Evolutionary conservation across 371 early-diverging fungal genomes (phyloP).

Genomic region (Mortierella sp.): DNA sequence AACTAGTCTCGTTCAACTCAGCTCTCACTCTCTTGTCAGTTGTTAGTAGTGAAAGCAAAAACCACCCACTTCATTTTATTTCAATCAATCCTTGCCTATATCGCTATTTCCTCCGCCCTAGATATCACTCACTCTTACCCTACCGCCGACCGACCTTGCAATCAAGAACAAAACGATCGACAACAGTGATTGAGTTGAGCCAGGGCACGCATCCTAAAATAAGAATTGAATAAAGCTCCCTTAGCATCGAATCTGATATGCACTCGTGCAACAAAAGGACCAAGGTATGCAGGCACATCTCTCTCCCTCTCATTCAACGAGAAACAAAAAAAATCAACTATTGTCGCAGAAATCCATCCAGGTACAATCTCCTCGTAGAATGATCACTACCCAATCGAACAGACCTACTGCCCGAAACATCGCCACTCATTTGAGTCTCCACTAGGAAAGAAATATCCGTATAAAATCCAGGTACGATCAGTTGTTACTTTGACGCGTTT

Average conservation of each 20-base stretch:
- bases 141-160: neutral
- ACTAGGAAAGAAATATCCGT: neutral
- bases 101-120: neutral
- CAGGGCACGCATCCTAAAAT: neutral
- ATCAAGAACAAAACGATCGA: neutral
- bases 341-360: neutral
- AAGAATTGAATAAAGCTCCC: neutral
- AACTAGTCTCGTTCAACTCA: neutral
- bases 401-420: neutral
- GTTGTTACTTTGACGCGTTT: neutral
- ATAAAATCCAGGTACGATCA: neutral
- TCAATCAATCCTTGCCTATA: neutral
- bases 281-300: slow-evolving; percentile 8
- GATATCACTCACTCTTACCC: neutral
- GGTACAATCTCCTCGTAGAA: neutral
- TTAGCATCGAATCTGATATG: neutral
- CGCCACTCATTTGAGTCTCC: neutral
- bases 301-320: neutral
- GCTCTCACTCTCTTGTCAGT: neutral
- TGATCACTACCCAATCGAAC: neutral
- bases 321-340: neutral
- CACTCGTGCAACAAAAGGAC: neutral
- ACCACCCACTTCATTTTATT: neutral
- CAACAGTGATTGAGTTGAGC: neutral
- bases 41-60: neutral